Percentiles rank a stretch among this genome's conserved stretches.
Evolutionary conservation across 306 rosid genomes (phyloP).

Genomic region (Alnus rubra): DNA sequence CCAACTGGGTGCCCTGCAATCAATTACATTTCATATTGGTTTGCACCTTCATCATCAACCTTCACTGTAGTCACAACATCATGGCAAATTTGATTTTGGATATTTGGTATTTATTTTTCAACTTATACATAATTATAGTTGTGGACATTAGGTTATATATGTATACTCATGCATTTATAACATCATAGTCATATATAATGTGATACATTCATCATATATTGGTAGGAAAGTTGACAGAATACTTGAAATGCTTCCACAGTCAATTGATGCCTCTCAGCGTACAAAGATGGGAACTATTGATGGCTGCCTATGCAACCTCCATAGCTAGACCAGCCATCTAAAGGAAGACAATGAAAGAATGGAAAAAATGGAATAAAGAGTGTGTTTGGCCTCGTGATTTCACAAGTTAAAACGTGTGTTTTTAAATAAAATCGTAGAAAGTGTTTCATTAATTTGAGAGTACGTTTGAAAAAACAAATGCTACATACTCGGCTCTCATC

Average conservation of each 20-base stretch:
- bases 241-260: too few species aligned
- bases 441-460: too few species aligned
- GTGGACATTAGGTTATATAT: not conserved
- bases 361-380: not conserved
- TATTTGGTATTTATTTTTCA: not conserved
- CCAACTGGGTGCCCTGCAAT: conserved; percentile 11
- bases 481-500: too few species aligned
- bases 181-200: too few species aligned
- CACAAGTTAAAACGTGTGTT: too few species aligned
- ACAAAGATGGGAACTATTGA: not conserved
- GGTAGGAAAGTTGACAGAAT: too few species aligned
- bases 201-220: too few species aligned
- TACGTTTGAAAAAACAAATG: too few species aligned
- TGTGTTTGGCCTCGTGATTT: too few species aligned
- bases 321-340: not conserved
- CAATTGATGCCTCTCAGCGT: too few species aligned
- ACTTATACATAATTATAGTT: not conserved
- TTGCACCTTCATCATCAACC: not conserved
- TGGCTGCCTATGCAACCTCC: not conserved
- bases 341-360: not conserved
- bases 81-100: not conserved
- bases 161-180: not conserved
- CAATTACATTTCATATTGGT: conserved; percentile 5
- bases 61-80: conserved; percentile 2
- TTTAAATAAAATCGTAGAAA: too few species aligned